Conservation (phyloP, 2,329 filamentous ascomycete species). For the Colletotrichum somersetense region DNA sequence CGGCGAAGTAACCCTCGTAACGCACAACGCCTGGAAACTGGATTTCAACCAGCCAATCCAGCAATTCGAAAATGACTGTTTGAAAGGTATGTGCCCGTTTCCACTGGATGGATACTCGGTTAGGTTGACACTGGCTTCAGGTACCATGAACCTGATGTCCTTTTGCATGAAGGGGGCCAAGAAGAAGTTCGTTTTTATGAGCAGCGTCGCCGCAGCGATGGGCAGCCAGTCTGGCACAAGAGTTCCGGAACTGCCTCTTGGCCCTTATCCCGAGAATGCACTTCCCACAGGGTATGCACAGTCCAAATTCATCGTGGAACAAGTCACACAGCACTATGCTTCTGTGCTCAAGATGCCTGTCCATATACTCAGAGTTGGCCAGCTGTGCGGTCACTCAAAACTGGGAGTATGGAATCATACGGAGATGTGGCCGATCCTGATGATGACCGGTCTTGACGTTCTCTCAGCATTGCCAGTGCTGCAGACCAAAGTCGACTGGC, state of each 20-base stretch:
- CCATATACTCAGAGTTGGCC: slow-evolving; percentile 17
- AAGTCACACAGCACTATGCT: slow-evolving; percentile 16
- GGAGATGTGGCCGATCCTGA: slow-evolving; percentile 35
- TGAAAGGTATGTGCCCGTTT: background rate
- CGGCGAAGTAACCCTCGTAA: slow-evolving; percentile 16
- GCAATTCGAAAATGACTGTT: slow-evolving; percentile 24
- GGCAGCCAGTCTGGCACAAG: background rate
- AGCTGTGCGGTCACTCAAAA: slow-evolving; percentile 14
- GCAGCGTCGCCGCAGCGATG: slow-evolving; percentile 37
- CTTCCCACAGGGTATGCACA: slow-evolving; percentile 30
- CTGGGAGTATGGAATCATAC: slow-evolving; percentile 28
- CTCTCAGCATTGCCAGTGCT: slow-evolving; percentile 19
- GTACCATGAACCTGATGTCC: slow-evolving; percentile 15
- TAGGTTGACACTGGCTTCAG: background rate
- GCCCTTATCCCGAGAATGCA: background rate
- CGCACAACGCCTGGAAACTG: slow-evolving; percentile 36
- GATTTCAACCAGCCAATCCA: slow-evolving; percentile 35
- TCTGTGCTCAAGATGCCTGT: background rate
- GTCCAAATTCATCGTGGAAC: slow-evolving; percentile 33
- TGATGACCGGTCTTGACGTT: slow-evolving; percentile 10
- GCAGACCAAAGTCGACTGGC: slow-evolving; percentile 27
- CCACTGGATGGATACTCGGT: fast-evolving
- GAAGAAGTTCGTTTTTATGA: slow-evolving; percentile 31
- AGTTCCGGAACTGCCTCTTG: slow-evolving; percentile 9
- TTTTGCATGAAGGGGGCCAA: slow-evolving; percentile 6